phyloP scores from a whole-genome alignment of 805 yeast species.

The Spathaspora girioi region DNA sequence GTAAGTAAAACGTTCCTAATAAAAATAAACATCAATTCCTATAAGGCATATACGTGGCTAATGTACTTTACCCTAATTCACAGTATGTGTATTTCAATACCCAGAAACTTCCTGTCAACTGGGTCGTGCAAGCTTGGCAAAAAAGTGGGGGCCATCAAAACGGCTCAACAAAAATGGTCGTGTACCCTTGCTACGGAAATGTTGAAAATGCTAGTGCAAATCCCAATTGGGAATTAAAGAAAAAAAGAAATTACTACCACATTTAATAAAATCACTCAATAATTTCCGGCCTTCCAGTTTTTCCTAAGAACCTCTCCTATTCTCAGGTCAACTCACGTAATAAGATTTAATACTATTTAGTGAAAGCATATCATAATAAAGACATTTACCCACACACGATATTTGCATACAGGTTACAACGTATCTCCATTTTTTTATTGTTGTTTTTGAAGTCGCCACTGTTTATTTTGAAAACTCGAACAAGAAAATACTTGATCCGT shows the following conservation, averaged over 20 bases:
- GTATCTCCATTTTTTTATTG: background rate
- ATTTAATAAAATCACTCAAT: background rate
- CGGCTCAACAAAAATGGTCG: background rate
- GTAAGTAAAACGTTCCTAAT: background rate
- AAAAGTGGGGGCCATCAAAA: background rate
- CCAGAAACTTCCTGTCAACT: background rate
- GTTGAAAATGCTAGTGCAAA: background rate
- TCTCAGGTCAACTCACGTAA: background rate
- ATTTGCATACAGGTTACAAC: background rate
- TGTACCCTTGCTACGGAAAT: background rate
- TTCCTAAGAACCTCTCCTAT: background rate
- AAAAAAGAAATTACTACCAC: background rate
- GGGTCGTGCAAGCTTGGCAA: background rate
- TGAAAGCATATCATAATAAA: background rate
- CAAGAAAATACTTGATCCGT: background rate
- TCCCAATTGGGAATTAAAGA: background rate
- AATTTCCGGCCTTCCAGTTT: background rate
- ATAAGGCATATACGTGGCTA: too few relatives aligned
- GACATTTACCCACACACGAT: background rate
- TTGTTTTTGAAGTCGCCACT: background rate
- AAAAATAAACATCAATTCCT: too few relatives aligned
- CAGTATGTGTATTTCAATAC: too few relatives aligned
- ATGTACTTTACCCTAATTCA: too few relatives aligned
- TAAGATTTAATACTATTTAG: background rate
- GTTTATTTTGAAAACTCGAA: background rate